phyloP scores from a whole-genome alignment of 1,139 yeast species.

The Hyphopichia fennica region DNA sequence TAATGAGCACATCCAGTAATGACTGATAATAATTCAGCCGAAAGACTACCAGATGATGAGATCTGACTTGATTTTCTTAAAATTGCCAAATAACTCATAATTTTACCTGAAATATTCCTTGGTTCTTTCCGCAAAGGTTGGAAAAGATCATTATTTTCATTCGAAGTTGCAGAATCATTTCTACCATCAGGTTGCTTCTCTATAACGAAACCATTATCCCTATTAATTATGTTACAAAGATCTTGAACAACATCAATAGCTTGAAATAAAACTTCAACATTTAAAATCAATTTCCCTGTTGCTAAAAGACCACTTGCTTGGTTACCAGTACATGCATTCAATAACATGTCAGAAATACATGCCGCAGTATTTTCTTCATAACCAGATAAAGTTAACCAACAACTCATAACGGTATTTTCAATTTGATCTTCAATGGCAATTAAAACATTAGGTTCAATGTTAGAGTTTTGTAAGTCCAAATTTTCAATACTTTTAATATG shows the following conservation, averaged over 20 bases:
- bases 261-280: slow-evolving; percentile 72
- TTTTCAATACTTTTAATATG: slow-evolving; percentile 6
- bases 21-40: slow-evolving; percentile 64
- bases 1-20: slow-evolving; percentile 95
- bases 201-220: background rate
- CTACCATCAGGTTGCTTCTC: background rate
- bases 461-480: slow-evolving; percentile 12
- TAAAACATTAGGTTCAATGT: slow-evolving; percentile 48
- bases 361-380: slow-evolving; percentile 94
- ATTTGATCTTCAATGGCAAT: slow-evolving; percentile 62
- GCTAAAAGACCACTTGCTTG: slow-evolving; percentile 69
- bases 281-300: slow-evolving; percentile 72
- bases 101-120: slow-evolving; percentile 77
- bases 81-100: slow-evolving; percentile 76
- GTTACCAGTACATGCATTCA: slow-evolving; percentile 76
- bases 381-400: slow-evolving; percentile 86
- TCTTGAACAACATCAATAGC: slow-evolving; percentile 64
- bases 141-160: slow-evolving; percentile 16
- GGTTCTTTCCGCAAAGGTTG: slow-evolving; percentile 67
- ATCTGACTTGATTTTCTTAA: slow-evolving; percentile 55
- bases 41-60: slow-evolving; percentile 58
- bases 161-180: slow-evolving; percentile 3
- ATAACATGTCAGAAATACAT: slow-evolving; percentile 89
- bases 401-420: slow-evolving; percentile 68
- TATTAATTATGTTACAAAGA: slow-evolving; percentile 20